Percentiles rank a stretch among this genome's conserved stretches.
These are phyloP conservation scores for Chaetomium sp. DNA, from an alignment of 2,329 filamentous ascomycete genomes.

Conservation along the genomic window DNA sequence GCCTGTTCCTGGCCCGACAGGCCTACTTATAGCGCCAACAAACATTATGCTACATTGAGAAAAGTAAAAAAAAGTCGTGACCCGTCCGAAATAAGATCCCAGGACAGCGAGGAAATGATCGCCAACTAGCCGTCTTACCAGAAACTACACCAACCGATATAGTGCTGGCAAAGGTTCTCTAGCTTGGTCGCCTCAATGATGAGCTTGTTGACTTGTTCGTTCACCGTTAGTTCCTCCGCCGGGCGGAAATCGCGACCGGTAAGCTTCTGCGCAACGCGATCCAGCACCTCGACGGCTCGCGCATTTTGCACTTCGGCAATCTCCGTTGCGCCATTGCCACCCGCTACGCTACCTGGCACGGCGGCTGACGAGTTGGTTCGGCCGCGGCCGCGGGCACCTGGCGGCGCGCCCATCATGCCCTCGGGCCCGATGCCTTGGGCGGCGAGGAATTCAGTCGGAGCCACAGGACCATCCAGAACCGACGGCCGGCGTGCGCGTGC, in stretches of 20 bases:
- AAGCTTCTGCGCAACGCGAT: constrained; percentile 89
- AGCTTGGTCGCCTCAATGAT: constrained; percentile 93
- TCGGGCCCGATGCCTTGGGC: constrained; percentile 31
- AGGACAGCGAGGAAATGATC: too few relatives aligned
- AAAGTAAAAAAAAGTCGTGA: too few relatives aligned
- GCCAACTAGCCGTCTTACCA: constrained; percentile 50
- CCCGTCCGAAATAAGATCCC: too few relatives aligned
- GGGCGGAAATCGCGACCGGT: constrained; percentile 89
- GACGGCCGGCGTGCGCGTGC: constrained; percentile 58
- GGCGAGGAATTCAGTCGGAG: constrained; percentile 53
- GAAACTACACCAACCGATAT: constrained; percentile 98
- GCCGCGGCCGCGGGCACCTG: constrained; percentile 45
- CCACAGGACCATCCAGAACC: constrained; percentile 58
- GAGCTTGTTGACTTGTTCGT: constrained; percentile 87
- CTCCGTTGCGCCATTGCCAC: constrained; percentile 39
- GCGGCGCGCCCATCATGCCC: constrained; percentile 40
- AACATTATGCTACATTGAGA: not conserved
- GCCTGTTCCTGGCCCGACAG: too few relatives aligned
- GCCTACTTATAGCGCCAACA: too few relatives aligned
- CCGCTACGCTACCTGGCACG: constrained; percentile 28
- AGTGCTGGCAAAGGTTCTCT: constrained; percentile 97
- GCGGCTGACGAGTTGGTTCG: constrained; percentile 53
- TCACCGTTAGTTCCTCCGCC: constrained; percentile 74
- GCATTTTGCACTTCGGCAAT: constrained; percentile 81
- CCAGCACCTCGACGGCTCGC: constrained; percentile 82